Evolutionary conservation across 208 protist species (phyloP), one percentile per base, ranked within the genome.

Genomic region (Leishmania guyanensis): DNA sequence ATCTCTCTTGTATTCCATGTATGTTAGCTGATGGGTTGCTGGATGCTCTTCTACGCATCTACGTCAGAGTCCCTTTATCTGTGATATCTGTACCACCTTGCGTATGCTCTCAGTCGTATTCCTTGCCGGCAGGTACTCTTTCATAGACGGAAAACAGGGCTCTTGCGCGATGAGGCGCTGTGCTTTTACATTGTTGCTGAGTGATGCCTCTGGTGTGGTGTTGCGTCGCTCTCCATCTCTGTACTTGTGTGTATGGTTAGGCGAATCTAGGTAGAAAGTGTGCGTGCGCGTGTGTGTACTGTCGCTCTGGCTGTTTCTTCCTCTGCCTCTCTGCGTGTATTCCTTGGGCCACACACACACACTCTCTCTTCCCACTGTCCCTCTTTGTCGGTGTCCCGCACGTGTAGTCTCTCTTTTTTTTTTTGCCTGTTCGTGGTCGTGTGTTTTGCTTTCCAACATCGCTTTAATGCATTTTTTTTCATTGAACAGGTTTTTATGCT

Each of bases 251-350:
- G 62, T 17, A 22, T 43, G 65, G 36, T 12, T 22, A 48, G 65
- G 36, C 65, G 65, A 10, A 70, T 48, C 65, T 3, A 14, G 65
- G 48, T 43, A 5, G 20, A 22, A 48, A 10, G 22, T 29, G 5
- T 48, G 14, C 50, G 22, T 51, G 48, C 20, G 43, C 43, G 43
- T 22, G 20, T 68, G n/a, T 51, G 48, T 33, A 33, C 26, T 39
- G 48, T 39, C 0, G 22, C 48, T 39, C 70, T 39, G 16, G 8
- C 56, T 16, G 14, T 56, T 22, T 69, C 22, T 64, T 8, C 69
- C 74, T 81, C 36, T 77, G 29, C n/a, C 71, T 60, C 65, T 66
- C 17, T 79, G 51, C 65, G 58, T 79, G 29, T 68, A 68, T 68
- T 68, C 62, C 26, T 68, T 68, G 29, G 29, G 62, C 29, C n/a